Base-by-base conservation (phyloP, 2,329 filamentous ascomycete species). In the Ophiosphaerella korrae region DNA sequence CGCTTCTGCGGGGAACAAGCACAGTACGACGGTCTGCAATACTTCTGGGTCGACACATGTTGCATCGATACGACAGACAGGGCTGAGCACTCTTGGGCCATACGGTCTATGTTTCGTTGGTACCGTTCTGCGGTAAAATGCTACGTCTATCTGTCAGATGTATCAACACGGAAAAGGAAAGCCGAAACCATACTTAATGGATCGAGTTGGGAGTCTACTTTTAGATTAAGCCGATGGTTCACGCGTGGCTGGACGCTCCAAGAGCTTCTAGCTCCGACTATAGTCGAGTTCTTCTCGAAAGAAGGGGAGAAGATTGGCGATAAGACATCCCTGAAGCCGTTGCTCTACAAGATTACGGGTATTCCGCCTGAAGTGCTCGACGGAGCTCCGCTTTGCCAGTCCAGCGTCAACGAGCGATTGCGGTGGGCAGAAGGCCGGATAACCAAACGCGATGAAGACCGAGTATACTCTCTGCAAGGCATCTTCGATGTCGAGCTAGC, bases 41-140 rank as follows among this genome's bases (percentile, higher is more conserved):
- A 52, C 43, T 52, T 52, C 37, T 48, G 33, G 48, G 29, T 52
- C 5, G 33, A 52, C 16, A 52, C 43, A 23, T 54, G 43, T 29
- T 54, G 38, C 44, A 55, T 56, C 13, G 43, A 56, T 6, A 56
- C 18, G 11, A 24, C 26, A 32, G n/a, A 37, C 13, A 37, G 18
- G 6, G 33, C 33, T 37, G 33, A 45, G 23, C 42, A 29, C 34
- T 37, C 42, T 11, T 14, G 2, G 21, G 42, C 42, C 12, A 45
- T 45, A 6, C n/a, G 11, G 13, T 42, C 39, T 13, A 42, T 42
- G 26, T 42, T 32, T 21, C 13, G 26, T 11, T 45, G 33, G 42
- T 45, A 45, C n/a, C 33, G 18, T 11, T 12, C 16, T 11, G 42
- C 42, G 7, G n/a, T 33, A 4, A 36, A 29, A 18, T 45, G 33